Evolutionary conservation across 495 filamentous ascomycete species (phyloP).

Genomic region (Astrothelium subdiscretum): DNA sequence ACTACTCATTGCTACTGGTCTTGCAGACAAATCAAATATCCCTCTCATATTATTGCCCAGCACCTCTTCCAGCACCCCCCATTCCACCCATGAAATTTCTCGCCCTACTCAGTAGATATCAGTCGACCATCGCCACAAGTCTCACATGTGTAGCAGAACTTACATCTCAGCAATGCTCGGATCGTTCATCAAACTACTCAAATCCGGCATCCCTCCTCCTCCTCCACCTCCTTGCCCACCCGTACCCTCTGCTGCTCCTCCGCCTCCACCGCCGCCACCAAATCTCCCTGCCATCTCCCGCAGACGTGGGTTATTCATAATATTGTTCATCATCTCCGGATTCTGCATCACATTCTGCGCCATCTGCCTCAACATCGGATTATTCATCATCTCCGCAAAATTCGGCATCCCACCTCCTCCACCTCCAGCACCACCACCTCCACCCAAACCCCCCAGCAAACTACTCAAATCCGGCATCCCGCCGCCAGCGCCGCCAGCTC

Average conservation of each 20-base stretch:
- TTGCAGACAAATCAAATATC: neutral
- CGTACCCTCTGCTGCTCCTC: slow-evolving; percentile 30
- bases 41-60: neutral
- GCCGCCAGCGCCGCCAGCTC: slow-evolving; percentile 4
- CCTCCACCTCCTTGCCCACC: slow-evolving; percentile 40
- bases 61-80: slow-evolving; percentile 11
- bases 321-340: slow-evolving; percentile 72
- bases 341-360: slow-evolving; percentile 95
- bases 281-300: slow-evolving; percentile 68
- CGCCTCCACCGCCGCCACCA: slow-evolving; percentile 36
- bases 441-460: slow-evolving; percentile 62
- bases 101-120: slow-evolving; percentile 11
- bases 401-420: slow-evolving; percentile 78
- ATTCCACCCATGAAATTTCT: slow-evolving; percentile 27
- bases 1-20: no score
- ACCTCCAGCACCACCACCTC: slow-evolving; percentile 47
- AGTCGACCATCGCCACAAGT: slow-evolving; percentile 1
- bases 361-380: slow-evolving; percentile 95
- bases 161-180: slow-evolving; percentile 87
- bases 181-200: slow-evolving; percentile 74
- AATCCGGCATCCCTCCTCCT: slow-evolving; percentile 72
- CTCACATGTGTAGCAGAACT: slow-evolving; percentile 31
- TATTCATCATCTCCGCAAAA: slow-evolving; percentile 74
- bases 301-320: slow-evolving; percentile 89
- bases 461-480: slow-evolving; percentile 45